Percentiles rank a stretch among this genome's conserved stretches.
Conservation (phyloP, 1,139 yeast genomes). For the Suhomyces bokatorum region DNA sequence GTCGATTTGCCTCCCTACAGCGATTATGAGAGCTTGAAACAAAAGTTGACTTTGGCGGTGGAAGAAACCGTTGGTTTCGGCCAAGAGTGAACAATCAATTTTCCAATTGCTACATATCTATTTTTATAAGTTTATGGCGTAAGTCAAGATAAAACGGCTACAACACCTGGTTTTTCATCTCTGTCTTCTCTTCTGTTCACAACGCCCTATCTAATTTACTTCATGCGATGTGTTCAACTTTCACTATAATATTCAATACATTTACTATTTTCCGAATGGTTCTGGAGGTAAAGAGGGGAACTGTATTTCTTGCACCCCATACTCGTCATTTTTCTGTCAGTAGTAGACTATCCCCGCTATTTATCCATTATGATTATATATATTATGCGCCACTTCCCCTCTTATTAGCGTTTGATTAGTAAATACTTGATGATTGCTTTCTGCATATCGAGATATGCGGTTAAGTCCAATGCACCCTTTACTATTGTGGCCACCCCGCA, state of each 20-base stretch:
- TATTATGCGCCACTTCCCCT: neutral
- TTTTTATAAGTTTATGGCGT: neutral
- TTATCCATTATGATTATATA: no score
- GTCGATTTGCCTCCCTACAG: conserved; percentile 86
- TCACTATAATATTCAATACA: conserved; percentile 1
- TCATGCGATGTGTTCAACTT: neutral
- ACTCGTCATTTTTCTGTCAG: no score
- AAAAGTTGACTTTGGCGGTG: conserved; percentile 81
- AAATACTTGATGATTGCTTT: neutral
- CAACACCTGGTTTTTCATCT: no score
- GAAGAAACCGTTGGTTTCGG: conserved; percentile 97
- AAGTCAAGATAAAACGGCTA: neutral
- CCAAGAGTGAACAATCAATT: conserved; percentile 59
- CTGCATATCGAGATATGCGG: no score
- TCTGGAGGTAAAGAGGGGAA: neutral
- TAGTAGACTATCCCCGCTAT: no score
- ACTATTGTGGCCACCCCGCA: neutral
- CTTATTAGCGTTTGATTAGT: neutral
- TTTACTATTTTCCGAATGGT: neutral
- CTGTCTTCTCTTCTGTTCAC: neutral
- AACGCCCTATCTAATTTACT: conserved; percentile 1
- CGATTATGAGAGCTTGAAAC: conserved; percentile 72
- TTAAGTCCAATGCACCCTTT: no score
- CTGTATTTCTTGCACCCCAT: no score
- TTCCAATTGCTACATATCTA: neutral